Conservation (phyloP, 2,329 filamentous ascomycete species). For the Aspergillus ruber region DNA sequence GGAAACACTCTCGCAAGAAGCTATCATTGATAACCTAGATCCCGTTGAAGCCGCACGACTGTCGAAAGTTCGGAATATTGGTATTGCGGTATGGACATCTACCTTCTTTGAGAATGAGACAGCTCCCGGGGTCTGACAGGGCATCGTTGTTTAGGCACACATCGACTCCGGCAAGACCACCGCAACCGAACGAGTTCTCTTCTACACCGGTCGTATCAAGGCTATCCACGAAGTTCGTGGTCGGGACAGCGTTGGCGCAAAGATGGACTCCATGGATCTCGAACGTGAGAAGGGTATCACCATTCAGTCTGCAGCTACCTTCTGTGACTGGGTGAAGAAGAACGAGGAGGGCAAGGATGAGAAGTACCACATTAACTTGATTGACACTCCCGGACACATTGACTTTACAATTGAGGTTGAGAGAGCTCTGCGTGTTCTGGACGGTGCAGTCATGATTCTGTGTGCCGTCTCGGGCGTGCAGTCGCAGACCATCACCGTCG, state of each 20-base stretch:
- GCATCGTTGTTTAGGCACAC: slow-evolving; percentile 60
- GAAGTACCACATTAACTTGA: slow-evolving; percentile 95
- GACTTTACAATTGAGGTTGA: slow-evolving; percentile 99
- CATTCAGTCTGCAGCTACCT: slow-evolving; percentile 96
- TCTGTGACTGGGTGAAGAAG: slow-evolving; percentile 92
- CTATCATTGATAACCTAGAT: slow-evolving; percentile 72
- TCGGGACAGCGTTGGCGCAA: slow-evolving; percentile 89
- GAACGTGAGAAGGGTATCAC: slow-evolving; percentile 98
- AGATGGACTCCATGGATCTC: slow-evolving; percentile 99
- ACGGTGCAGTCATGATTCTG: slow-evolving; percentile 96
- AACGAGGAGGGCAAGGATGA: slow-evolving; percentile 71
- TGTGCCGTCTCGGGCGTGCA: slow-evolving; percentile 97
- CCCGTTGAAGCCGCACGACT: slow-evolving; percentile 72
- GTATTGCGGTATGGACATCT: slow-evolving; percentile 69
- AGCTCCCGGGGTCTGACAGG: not conserved
- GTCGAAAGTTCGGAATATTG: slow-evolving; percentile 85
- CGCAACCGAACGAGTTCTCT: slow-evolving; percentile 90
- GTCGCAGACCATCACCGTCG: slow-evolving; percentile 95
- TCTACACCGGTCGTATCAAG: slow-evolving; percentile 96
- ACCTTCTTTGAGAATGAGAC: not conserved
- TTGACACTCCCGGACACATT: slow-evolving; percentile 96
- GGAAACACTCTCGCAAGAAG: slow-evolving; percentile 52
- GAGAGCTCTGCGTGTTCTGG: slow-evolving; percentile 84
- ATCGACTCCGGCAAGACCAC: slow-evolving; percentile 99
- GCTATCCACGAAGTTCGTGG: slow-evolving; percentile 88